phyloP scores from a whole-genome alignment of 2,329 filamentous ascomycete genomes.

The Fusarium secorum region DNA sequence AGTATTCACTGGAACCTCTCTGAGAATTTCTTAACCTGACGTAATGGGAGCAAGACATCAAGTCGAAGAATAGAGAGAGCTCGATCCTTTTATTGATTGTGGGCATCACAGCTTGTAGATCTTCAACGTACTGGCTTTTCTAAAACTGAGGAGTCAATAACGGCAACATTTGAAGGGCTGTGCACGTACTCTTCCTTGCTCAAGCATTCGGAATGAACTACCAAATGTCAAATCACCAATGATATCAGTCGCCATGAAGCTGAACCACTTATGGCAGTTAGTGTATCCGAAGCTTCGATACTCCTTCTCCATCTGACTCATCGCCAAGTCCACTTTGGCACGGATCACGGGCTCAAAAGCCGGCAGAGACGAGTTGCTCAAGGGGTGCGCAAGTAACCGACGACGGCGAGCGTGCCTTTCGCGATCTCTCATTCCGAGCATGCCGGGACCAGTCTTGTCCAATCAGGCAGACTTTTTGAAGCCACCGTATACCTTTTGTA shows the following conservation, averaged over 20 bases:
- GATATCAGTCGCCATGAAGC: slow-evolving; percentile 7
- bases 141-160: neutral
- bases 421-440: slow-evolving; percentile 1
- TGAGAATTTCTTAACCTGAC: neutral
- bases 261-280: neutral
- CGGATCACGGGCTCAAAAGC: neutral
- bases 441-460: neutral
- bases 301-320: neutral
- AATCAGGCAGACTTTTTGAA: neutral
- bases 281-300: neutral
- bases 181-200: neutral
- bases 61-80: neutral
- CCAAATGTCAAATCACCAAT: slow-evolving; percentile 5
- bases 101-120: neutral
- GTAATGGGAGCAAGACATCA: neutral
- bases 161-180: rapidly evolving
- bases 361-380: neutral
- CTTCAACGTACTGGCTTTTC: neutral
- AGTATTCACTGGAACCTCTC: neutral
- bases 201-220: neutral
- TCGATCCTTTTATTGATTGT: neutral
- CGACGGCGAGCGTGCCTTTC: neutral
- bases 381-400: neutral
- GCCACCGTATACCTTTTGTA: neutral
- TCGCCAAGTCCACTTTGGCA: neutral